Conservation (phyloP, 202 grass and related monocot species). For the Musa balbisiana region DNA sequence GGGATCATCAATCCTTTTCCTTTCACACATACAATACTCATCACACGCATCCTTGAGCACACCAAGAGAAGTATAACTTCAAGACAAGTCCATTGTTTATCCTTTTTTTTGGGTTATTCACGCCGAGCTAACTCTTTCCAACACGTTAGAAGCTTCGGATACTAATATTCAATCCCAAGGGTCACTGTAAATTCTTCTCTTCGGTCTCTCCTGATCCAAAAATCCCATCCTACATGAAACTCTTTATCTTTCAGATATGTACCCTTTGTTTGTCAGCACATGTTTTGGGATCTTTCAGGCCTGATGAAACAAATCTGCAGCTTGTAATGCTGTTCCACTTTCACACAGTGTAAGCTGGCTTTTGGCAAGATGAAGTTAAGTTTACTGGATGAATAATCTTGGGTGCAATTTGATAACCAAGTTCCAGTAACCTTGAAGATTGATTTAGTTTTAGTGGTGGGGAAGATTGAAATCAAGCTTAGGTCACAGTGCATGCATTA, state of each 20-base stretch:
- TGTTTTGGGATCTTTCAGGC: neutral
- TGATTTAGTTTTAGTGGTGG: neutral
- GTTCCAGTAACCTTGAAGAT: neutral
- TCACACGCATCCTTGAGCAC: no score
- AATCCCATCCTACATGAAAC: neutral
- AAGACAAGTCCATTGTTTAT: neutral
- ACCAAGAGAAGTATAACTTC: no score
- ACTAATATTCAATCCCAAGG: neutral
- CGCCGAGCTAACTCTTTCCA: neutral
- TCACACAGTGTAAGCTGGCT: neutral
- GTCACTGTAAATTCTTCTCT: neutral
- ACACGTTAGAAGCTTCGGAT: neutral
- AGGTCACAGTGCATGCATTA: no score
- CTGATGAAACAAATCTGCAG: neutral
- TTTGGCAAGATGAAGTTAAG: neutral
- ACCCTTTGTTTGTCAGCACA: neutral
- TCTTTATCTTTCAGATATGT: slow-evolving; percentile 7
- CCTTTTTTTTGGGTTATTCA: neutral
- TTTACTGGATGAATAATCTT: neutral
- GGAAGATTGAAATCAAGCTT: no score
- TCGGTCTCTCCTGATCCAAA: neutral
- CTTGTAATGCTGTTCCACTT: neutral
- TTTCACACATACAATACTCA: slow-evolving; percentile 1
- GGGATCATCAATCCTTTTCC: slow-evolving; percentile 10
- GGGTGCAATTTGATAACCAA: neutral